phyloP scores from a whole-genome alignment of 495 filamentous ascomycete species.

The Cetradonia linearis region DNA sequence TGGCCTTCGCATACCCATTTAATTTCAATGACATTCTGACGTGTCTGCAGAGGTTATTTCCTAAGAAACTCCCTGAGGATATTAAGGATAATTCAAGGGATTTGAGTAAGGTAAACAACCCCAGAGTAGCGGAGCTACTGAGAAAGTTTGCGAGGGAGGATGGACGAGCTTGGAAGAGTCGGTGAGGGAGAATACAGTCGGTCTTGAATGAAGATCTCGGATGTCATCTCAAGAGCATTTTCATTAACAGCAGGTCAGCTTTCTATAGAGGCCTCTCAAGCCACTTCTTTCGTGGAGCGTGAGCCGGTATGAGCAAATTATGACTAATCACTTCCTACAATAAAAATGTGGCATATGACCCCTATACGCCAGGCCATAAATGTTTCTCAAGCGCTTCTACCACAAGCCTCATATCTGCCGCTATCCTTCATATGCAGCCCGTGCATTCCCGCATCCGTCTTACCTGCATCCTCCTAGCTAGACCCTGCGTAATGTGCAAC shows the following conservation, averaged over 20 bases:
- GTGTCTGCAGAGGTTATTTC: constrained; percentile 19
- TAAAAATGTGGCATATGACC: no score
- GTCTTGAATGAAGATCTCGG: not conserved
- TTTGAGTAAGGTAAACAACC: constrained; percentile 22
- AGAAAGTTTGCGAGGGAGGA: constrained; percentile 20
- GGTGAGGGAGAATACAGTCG: constrained; percentile 7
- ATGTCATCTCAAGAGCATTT: not conserved
- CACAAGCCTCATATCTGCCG: not conserved
- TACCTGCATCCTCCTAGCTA: not conserved
- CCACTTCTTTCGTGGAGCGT: not conserved
- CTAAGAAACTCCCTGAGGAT: constrained; percentile 24
- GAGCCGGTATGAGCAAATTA: not conserved
- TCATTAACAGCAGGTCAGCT: not conserved
- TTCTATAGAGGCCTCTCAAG: not conserved
- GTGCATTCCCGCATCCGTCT: not conserved
- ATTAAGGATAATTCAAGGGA: constrained; percentile 24
- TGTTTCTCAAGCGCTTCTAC: not conserved
- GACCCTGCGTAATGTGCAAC: not conserved
- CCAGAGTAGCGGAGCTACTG: constrained; percentile 22
- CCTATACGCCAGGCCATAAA: no score
- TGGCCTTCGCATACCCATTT: constrained; percentile 34
- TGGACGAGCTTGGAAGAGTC: constrained; percentile 20
- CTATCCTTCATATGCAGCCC: no score
- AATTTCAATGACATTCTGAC: constrained; percentile 32
- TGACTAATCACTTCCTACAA: not conserved